A percentile compares a stretch with the other conserved stretches of the same genome.
Conservation (phyloP, 306 rosid species). For the Calophaca sinica region DNA sequence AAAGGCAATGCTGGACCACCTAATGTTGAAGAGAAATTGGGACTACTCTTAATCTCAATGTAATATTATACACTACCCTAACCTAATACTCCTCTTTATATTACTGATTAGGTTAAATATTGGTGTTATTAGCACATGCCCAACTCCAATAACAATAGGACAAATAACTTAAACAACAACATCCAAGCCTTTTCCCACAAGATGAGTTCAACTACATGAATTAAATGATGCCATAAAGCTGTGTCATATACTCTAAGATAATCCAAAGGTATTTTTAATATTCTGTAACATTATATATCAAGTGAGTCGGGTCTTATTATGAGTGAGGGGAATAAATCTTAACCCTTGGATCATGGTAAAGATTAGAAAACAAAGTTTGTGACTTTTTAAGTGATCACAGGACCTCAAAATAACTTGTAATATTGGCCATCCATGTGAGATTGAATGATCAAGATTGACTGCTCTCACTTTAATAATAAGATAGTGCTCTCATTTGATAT, state of each 20-base stretch:
- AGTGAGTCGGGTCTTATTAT: not conserved
- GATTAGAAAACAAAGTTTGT: not conserved
- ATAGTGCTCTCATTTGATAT: not conserved
- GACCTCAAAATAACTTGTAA: not conserved
- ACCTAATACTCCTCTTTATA: not conserved
- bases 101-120: not conserved
- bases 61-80: not conserved
- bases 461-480: not conserved
- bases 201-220: not conserved
- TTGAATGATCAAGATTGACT: not conserved
- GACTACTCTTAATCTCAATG: not conserved
- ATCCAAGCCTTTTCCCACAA: not conserved
- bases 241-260: not conserved
- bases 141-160: too few relatives aligned
- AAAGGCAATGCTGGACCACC: conserved; percentile 1
- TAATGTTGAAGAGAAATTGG: not conserved
- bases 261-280: not conserved
- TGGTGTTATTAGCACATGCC: not conserved
- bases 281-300: not conserved
- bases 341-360: conserved; percentile 16
- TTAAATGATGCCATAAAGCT: too few relatives aligned
- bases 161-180: not conserved
- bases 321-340: not conserved
- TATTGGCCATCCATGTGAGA: not conserved
- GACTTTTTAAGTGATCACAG: not conserved